Evolutionary conservation across 768 basidiomycete genomes (phyloP).

Genomic region (Jaapia argillacea): DNA sequence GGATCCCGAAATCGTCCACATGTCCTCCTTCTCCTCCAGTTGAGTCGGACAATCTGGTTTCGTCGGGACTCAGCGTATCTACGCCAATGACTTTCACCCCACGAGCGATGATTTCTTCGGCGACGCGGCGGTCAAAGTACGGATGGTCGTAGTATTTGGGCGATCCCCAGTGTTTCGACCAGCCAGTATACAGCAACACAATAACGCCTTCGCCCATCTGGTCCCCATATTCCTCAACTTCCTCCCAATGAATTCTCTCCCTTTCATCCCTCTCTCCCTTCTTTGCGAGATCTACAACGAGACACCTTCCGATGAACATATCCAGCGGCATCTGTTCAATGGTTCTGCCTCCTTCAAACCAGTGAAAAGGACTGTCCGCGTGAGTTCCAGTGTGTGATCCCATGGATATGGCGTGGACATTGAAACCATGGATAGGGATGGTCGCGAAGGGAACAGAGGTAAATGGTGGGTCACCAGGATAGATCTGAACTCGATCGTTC

Average conservation of each 20-base stretch:
- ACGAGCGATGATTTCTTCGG: slow-evolving; percentile 11
- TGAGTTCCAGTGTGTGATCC: slow-evolving; percentile 20
- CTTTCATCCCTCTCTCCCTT: slow-evolving; percentile 6
- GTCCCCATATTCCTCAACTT: slow-evolving; percentile 8
- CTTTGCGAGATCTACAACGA: slow-evolving; percentile 15
- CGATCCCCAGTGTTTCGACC: slow-evolving; percentile 15
- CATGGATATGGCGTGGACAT: slow-evolving; percentile 11
- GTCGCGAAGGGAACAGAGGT: slow-evolving; percentile 6
- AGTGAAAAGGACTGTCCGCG: slow-evolving; percentile 20
- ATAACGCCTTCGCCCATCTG: slow-evolving; percentile 11
- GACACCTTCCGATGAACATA: slow-evolving; percentile 14
- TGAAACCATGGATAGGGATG: slow-evolving; percentile 13
- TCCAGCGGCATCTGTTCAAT: slow-evolving; percentile 16
- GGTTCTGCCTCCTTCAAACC: slow-evolving; percentile 10
- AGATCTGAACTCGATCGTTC: slow-evolving; percentile 8
- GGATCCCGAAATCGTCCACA: slow-evolving; percentile 11
- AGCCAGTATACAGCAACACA: slow-evolving; percentile 17
- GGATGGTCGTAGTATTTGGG: slow-evolving; percentile 17
- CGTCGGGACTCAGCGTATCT: slow-evolving; percentile 19
- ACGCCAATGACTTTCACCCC: slow-evolving; percentile 16
- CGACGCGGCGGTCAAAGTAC: slow-evolving; percentile 15
- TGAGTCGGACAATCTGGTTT: slow-evolving; percentile 3
- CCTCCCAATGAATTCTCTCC: slow-evolving; percentile 13
- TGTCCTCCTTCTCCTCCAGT: background rate
- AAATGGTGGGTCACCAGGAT: slow-evolving; percentile 20